phyloP scores from a whole-genome alignment of 208 protist genomes.

The Leishmania tarentolae region DNA sequence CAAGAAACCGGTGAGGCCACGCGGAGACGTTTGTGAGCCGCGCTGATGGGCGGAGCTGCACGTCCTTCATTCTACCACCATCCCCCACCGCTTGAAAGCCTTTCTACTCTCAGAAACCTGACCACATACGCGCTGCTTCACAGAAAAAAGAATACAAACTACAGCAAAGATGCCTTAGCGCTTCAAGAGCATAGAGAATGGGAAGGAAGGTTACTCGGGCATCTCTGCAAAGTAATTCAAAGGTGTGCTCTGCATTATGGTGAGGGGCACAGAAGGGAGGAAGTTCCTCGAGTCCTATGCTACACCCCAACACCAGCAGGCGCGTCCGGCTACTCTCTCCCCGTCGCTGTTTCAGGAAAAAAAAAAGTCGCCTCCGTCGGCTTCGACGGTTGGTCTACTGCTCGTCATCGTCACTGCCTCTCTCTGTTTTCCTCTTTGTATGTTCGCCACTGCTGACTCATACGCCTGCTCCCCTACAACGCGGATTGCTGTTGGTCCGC shows the following conservation, averaged over 20 bases:
- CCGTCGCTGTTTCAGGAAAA: background rate
- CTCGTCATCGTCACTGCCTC: background rate
- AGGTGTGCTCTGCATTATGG: background rate
- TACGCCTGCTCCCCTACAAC: background rate
- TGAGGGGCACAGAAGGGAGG: background rate
- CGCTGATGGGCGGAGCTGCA: background rate
- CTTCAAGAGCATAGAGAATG: background rate
- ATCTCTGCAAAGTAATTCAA: background rate
- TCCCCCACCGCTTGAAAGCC: no score
- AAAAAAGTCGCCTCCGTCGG: background rate
- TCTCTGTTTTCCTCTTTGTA: background rate
- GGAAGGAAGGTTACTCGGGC: background rate
- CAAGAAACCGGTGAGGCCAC: background rate
- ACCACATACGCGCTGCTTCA: no score
- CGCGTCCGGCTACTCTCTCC: background rate
- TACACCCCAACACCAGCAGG: background rate
- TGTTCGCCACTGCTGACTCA: background rate
- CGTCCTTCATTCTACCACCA: no score
- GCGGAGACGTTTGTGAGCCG: background rate
- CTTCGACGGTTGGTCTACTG: background rate
- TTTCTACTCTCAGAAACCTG: no score
- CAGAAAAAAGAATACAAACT: background rate
- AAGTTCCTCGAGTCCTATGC: background rate
- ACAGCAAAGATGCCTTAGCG: background rate
- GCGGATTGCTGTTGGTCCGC: background rate